Evolutionary conservation across 2,329 filamentous ascomycete species (phyloP).

Genomic region (Bertia moriformis): DNA sequence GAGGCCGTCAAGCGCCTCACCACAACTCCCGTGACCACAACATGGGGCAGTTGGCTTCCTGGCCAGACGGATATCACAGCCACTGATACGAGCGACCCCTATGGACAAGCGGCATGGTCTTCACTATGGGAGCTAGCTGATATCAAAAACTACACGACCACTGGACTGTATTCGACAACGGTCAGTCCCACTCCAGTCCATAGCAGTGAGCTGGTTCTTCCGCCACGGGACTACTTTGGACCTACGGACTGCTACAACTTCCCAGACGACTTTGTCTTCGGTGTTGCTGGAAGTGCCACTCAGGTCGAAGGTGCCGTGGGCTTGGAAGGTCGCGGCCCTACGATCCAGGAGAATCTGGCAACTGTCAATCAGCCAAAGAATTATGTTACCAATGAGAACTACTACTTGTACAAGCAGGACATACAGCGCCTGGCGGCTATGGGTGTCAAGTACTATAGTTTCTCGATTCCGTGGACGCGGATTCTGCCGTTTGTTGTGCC

Average conservation of each 20-base stretch:
- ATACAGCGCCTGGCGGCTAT: constrained; percentile 34
- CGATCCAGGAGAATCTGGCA: constrained; percentile 24
- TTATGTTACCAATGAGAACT: constrained; percentile 30
- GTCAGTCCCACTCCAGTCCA: constrained; percentile 38
- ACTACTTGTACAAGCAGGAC: constrained; percentile 40
- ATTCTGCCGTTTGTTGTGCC: constrained; percentile 34
- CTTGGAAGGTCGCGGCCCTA: constrained; percentile 25
- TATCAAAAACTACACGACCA: constrained; percentile 12
- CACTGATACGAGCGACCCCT: constrained; percentile 12
- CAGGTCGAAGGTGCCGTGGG: constrained; percentile 29
- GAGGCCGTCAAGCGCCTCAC: constrained; percentile 10
- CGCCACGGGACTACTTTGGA: constrained; percentile 33
- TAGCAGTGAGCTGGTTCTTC: constrained; percentile 35
- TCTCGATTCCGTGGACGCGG: constrained; percentile 34
- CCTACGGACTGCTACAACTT: constrained; percentile 32
- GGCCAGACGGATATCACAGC: constrained; percentile 9
- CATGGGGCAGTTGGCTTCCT: constrained; percentile 18
- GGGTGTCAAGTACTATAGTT: constrained; percentile 33
- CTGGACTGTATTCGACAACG: constrained; percentile 27
- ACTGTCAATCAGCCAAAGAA: constrained; percentile 10
- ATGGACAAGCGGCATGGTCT: constrained; percentile 19
- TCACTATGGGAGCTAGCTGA: constrained; percentile 15
- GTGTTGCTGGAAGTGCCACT: constrained; percentile 30
- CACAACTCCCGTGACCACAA: constrained; percentile 10
- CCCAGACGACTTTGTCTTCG: constrained; percentile 27